phyloP scores from a whole-genome alignment of 306 rosid genomes.

The Prosopis cineraria region DNA sequence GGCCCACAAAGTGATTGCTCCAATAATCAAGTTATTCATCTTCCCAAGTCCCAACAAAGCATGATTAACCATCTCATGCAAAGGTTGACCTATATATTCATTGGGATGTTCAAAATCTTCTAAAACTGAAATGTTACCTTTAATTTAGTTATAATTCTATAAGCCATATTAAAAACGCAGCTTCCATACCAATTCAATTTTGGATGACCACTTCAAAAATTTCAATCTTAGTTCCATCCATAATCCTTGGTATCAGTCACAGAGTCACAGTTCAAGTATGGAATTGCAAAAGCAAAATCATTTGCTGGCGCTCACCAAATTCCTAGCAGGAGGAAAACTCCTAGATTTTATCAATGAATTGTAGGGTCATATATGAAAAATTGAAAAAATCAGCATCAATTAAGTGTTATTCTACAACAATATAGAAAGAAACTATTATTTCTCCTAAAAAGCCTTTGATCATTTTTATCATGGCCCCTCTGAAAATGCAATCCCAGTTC shows the following conservation, averaged over 20 bases:
- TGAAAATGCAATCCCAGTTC: background rate
- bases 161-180: background rate
- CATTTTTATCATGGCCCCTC: background rate
- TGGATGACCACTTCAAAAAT: background rate
- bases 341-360: background rate
- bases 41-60: slow-evolving; percentile 6
- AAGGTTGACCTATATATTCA: background rate
- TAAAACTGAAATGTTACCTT: background rate
- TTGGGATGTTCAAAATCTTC: background rate
- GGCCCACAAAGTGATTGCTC: background rate
- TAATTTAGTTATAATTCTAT: background rate
- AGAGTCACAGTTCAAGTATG: background rate
- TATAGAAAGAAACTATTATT: background rate
- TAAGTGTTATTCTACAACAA: background rate
- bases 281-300: background rate
- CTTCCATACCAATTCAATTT: background rate
- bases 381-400: background rate
- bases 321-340: background rate
- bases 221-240: slow-evolving; percentile 4
- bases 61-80: slow-evolving; percentile 15
- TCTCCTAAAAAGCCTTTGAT: background rate
- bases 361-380: background rate
- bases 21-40: slow-evolving; percentile 26
- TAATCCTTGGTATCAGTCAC: background rate
- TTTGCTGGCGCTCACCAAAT: background rate